Conservation (phyloP, 352 stramenopile genomes). For the Plasmopara muralis region DNA sequence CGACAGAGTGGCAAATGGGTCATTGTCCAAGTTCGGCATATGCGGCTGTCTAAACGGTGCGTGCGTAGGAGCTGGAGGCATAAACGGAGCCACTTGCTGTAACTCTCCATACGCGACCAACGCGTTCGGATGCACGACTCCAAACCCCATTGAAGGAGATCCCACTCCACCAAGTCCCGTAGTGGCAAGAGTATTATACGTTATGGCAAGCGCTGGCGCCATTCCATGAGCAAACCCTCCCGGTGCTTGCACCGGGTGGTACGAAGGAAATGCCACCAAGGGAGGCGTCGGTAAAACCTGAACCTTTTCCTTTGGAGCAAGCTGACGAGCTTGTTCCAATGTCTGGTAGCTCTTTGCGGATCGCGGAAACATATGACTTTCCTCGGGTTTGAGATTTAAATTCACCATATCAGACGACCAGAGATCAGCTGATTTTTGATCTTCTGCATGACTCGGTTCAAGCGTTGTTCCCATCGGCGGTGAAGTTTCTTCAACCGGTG, state of each 20-base stretch:
- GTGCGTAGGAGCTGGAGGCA: slow-evolving; percentile 23
- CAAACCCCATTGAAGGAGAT: slow-evolving; percentile 16
- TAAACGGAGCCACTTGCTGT: slow-evolving; percentile 37
- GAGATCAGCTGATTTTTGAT: slow-evolving; percentile 30
- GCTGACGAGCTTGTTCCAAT: slow-evolving; percentile 59
- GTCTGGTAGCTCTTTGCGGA: slow-evolving; percentile 55
- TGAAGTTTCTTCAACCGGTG: slow-evolving; percentile 30
- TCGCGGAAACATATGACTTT: slow-evolving; percentile 44
- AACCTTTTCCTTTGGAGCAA: slow-evolving; percentile 56
- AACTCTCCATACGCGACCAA: slow-evolving; percentile 17
- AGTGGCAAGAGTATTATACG: slow-evolving; percentile 29
- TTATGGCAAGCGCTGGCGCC: slow-evolving; percentile 26
- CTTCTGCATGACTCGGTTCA: slow-evolving; percentile 19
- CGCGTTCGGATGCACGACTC: slow-evolving; percentile 13
- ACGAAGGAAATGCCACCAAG: slow-evolving; percentile 22
- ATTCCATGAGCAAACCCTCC: slow-evolving; percentile 25
- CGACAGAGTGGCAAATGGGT: slow-evolving; percentile 60
- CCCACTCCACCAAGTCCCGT: slow-evolving; percentile 21
- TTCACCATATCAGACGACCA: slow-evolving; percentile 74
- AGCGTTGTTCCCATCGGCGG: slow-evolving; percentile 12
- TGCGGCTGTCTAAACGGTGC: slow-evolving; percentile 19
- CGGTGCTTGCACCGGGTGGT: slow-evolving; percentile 12
- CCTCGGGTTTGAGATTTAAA: slow-evolving; percentile 53
- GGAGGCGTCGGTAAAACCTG: slow-evolving; percentile 44
- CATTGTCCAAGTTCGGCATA: slow-evolving; percentile 27